phyloP scores from a whole-genome alignment of 129 eudicot genomes.

The Flaveria bidentis region DNA sequence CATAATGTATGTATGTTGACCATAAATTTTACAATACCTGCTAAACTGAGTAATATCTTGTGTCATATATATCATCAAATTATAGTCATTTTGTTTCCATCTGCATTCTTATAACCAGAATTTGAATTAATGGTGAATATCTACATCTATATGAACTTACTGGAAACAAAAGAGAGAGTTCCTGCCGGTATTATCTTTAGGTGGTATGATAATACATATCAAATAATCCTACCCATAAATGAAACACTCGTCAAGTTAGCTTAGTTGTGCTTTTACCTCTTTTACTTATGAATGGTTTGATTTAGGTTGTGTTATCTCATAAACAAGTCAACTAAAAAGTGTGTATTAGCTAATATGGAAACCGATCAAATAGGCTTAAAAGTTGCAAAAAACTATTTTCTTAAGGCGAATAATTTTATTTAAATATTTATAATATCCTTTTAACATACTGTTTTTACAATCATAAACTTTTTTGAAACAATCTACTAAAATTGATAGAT shows the following conservation, averaged over 20 bases:
- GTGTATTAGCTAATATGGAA: not conserved
- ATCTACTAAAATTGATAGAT: not conserved
- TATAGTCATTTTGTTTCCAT: conserved; percentile 4
- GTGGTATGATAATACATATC: not conserved
- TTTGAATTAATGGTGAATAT: conserved; percentile 13
- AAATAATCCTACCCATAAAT: not conserved
- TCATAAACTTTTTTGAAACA: not conserved
- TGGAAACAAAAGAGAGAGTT: not conserved
- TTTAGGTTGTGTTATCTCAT: conserved; percentile 1
- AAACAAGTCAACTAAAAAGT: not conserved
- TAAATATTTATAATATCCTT: not conserved
- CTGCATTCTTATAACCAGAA: not conserved
- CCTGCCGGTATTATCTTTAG: not conserved
- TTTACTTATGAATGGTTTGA: not conserved
- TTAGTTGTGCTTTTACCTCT: not conserved
- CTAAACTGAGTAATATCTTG: not conserved
- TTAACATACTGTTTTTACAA: not conserved
- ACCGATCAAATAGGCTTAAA: not conserved
- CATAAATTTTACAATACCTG: not conserved
- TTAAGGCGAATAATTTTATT: not conserved
- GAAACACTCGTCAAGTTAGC: not conserved
- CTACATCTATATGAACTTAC: not conserved
- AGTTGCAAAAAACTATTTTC: not conserved
- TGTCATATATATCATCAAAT: not conserved
- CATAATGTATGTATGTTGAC: not conserved